Conservation (phyloP, 129 eudicot species). For the Helianthus annuus region HanXRQr2.0-SUNRISE NC_035449.2:188425273-188425772, state of each 20-base stretch:
- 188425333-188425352: not conserved
- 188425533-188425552: not conserved
- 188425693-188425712: slow-evolving; percentile 87
- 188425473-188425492: not conserved
- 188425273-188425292: not conserved
- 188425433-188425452: not conserved
- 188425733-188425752: slow-evolving; percentile 72
- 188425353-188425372: not conserved
- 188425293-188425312: not conserved
- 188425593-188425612: not conserved
- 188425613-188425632: slow-evolving; percentile 5
- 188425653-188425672: slow-evolving; percentile 79
- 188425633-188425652: slow-evolving; percentile 37
- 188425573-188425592: not conserved
- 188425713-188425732: slow-evolving; percentile 94
- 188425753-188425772: slow-evolving; percentile 57
- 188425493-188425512: not conserved
- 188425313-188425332: not conserved
- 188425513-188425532: not conserved
- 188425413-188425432: not conserved
- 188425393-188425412: not conserved
- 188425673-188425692: slow-evolving; percentile 88
- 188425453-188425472: not conserved
- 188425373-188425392: not conserved
- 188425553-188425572: not conserved